phyloP scores from a whole-genome alignment of 1,284 basidiomycete genomes.

The Fomitopsis pinicola region DNA sequence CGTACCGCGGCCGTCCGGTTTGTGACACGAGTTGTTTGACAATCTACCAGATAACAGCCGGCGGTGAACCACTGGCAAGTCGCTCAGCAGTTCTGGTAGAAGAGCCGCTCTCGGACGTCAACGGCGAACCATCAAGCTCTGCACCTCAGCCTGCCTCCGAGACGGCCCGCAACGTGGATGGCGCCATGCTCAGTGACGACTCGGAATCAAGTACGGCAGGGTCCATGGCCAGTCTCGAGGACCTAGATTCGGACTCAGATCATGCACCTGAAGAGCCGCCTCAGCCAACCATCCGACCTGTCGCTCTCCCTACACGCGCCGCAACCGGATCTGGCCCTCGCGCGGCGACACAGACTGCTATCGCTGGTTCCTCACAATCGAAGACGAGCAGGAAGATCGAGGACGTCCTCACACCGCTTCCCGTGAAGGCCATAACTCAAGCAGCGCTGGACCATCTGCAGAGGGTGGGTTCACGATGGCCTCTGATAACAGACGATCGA shows the following conservation, averaged over 20 bases:
- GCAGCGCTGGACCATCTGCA: conserved; percentile 1
- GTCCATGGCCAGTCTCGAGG: background rate
- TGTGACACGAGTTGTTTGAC: background rate
- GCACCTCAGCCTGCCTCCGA: background rate
- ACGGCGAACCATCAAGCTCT: background rate
- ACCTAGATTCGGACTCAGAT: background rate
- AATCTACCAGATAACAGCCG: background rate
- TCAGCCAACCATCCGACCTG: background rate
- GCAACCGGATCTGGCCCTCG: background rate
- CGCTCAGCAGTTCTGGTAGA: background rate
- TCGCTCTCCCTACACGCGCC: background rate
- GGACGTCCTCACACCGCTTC: background rate
- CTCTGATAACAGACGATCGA: background rate
- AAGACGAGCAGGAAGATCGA: background rate
- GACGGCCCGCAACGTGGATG: background rate
- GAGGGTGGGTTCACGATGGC: conserved; percentile 1
- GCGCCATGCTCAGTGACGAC: background rate
- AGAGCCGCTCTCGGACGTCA: background rate
- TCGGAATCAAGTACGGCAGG: background rate
- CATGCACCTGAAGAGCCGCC: background rate
- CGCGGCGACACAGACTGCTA: background rate
- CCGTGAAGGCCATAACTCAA: background rate
- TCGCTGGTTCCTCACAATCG: background rate
- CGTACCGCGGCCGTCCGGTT: background rate
- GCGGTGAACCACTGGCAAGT: background rate